Evolutionary conservation across 106 monocot species (phyloP).

Genomic region (Cymbidium sinense): DNA sequence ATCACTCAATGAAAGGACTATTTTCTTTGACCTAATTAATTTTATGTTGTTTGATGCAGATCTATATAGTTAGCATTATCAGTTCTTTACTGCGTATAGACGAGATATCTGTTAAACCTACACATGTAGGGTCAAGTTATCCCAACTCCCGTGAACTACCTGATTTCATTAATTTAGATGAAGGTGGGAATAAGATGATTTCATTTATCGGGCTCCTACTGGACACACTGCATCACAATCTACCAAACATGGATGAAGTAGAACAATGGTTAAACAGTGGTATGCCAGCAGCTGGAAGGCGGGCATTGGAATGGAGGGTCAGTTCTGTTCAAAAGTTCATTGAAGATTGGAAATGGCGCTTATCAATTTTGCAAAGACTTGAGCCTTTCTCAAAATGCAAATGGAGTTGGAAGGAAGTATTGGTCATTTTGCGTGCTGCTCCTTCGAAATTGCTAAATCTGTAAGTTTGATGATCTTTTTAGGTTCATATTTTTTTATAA

Average conservation of each 20-base stretch:
- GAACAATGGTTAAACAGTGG: slow-evolving; percentile 32
- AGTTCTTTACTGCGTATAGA: slow-evolving; percentile 66
- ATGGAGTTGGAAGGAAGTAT: slow-evolving; percentile 90
- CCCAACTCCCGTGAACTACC: slow-evolving; percentile 22
- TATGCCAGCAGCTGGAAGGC: slow-evolving; percentile 32
- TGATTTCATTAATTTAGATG: slow-evolving; percentile 20
- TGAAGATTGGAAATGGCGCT: slow-evolving; percentile 86
- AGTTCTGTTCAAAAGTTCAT: slow-evolving; percentile 49
- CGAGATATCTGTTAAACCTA: slow-evolving; percentile 33
- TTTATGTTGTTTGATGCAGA: slow-evolving; percentile 31
- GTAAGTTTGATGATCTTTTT: slow-evolving; percentile 33
- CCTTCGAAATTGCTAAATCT: slow-evolving; percentile 89
- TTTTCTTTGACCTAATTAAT: background rate
- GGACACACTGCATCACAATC: slow-evolving; percentile 53
- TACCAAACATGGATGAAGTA: slow-evolving; percentile 22
- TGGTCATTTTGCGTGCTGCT: slow-evolving; percentile 70
- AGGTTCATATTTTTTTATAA: background rate
- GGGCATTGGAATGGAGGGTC: slow-evolving; percentile 81
- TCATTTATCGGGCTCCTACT: slow-evolving; percentile 61
- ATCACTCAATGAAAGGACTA: background rate
- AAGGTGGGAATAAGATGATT: slow-evolving; percentile 43
- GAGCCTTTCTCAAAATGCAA: slow-evolving; percentile 49
- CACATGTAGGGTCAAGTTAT: slow-evolving; percentile 14
- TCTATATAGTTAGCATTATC: slow-evolving; percentile 77
- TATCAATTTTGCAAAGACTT: slow-evolving; percentile 77